Evolutionary conservation across 192 early-diverging fungal species (phyloP), one percentile per base, ranked within the genome.

Genomic region (Entophlyctis luteolus): DNA sequence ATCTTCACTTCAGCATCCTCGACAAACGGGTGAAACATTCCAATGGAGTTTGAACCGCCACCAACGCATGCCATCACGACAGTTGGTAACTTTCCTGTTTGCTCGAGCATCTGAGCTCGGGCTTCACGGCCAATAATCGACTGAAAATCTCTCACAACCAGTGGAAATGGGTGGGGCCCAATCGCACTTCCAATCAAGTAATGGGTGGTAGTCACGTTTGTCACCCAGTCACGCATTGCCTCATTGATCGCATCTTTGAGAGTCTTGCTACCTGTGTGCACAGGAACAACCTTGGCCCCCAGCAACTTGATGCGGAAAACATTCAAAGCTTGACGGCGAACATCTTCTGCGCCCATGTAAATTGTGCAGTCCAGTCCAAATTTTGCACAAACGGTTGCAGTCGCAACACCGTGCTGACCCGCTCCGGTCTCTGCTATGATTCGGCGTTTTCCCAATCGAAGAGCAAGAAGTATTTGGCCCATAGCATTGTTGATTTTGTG

Each of bases 401-500:
- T 97, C 20, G 92, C 95, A 14, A 99, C 95, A 75, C 95, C 96
- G 74, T 99, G 95, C 67, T 99, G 96, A 10, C 96, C 96, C 48
- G 96, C 95, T 47, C 96, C 95, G 12, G 96, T 99, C 71, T 99
- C 96, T 52, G 96, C 95, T 82, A 99, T 99, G 58, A 97, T 97
- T 68, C 94, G 86, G 56, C 84, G 88, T 82, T 99, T 99, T 70
- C 95, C 94, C 36, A 99, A 77, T 35, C 94, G 87, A 80, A 93
- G 91, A 38, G 96, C 96, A 27, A 99, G 77, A 56, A 98, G 81
- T 27, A 91, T 82, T 76, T 99, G 96, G 33, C 95, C 96, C 36
- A 99, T 75, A 12, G 94, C 95, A 57, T 99, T 99, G 81, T 99
- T 99, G 82, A 99, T 93, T 78, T 97, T 99, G 81, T 99, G 96